Conservation (phyloP, 257 asterid species). For the Pogostemon cablin region DNA sequence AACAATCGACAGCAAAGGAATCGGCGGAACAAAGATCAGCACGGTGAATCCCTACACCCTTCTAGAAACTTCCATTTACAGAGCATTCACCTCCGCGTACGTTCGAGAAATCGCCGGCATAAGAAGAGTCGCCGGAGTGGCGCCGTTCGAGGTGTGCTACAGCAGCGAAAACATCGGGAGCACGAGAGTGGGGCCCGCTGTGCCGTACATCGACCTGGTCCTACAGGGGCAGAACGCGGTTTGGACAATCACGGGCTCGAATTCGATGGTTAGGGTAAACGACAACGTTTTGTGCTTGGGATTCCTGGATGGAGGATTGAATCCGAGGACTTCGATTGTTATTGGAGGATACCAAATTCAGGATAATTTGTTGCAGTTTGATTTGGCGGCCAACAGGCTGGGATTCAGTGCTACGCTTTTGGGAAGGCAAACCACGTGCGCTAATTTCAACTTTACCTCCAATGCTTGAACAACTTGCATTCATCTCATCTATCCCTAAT, state of each 20-base stretch:
- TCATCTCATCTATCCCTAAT: no score
- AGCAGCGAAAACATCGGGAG: constrained; percentile 36
- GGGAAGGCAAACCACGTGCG: constrained; percentile 57
- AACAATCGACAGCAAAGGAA: constrained; percentile 49
- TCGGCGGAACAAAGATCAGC: constrained; percentile 73
- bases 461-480: constrained; percentile 17
- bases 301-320: constrained; percentile 55
- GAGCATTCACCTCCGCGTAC: constrained; percentile 40
- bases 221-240: constrained; percentile 50
- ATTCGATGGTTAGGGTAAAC: constrained; percentile 58
- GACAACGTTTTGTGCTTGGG: constrained; percentile 55
- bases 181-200: constrained; percentile 59
- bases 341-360: constrained; percentile 64
- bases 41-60: constrained; percentile 62
- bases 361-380: constrained; percentile 59
- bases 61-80: constrained; percentile 47
- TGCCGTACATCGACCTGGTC: constrained; percentile 56
- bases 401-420: constrained; percentile 56
- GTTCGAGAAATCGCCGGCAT: constrained; percentile 45
- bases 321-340: constrained; percentile 58
- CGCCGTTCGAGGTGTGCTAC: constrained; percentile 64
- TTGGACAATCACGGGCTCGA: constrained; percentile 64
- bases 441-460: constrained; percentile 75
- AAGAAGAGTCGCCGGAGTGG: constrained; percentile 44
- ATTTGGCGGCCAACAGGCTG: constrained; percentile 58